Evolutionary conservation across 176 grass and related monocot genomes (phyloP).

Genomic region (Zea luxurians): DNA sequence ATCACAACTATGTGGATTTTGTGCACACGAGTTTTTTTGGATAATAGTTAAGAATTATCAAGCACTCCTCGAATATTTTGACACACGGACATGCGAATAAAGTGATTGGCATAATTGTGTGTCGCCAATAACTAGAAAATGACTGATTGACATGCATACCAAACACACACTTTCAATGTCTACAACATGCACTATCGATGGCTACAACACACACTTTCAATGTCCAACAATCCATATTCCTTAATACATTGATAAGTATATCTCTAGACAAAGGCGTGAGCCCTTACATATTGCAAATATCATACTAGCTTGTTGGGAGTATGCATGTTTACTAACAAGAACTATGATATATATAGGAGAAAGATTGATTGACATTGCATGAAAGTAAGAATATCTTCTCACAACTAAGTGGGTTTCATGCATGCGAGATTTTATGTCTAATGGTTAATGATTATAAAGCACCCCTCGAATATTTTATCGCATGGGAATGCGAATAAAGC

Average conservation of each 20-base stretch:
- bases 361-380: neutral
- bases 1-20: neutral
- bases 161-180: neutral
- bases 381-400: neutral
- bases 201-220: neutral
- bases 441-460: neutral
- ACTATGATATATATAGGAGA: slow-evolving; percentile 20
- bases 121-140: neutral
- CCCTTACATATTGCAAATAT: slow-evolving; percentile 15
- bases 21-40: neutral
- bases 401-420: neutral
- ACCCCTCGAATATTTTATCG: neutral
- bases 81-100: neutral
- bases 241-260: too few relatives aligned
- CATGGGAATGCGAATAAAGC: neutral
- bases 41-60: neutral
- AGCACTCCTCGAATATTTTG: neutral
- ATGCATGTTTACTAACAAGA: neutral
- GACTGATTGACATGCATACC: neutral
- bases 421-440: neutral
- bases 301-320: neutral
- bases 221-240: neutral
- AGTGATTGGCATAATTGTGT: neutral
- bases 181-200: neutral
- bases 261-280: neutral